A percentile compares a stretch with the other conserved stretches of the same genome.
Evolutionary conservation across 805 yeast species (phyloP).

Genomic region (Candida pini): DNA sequence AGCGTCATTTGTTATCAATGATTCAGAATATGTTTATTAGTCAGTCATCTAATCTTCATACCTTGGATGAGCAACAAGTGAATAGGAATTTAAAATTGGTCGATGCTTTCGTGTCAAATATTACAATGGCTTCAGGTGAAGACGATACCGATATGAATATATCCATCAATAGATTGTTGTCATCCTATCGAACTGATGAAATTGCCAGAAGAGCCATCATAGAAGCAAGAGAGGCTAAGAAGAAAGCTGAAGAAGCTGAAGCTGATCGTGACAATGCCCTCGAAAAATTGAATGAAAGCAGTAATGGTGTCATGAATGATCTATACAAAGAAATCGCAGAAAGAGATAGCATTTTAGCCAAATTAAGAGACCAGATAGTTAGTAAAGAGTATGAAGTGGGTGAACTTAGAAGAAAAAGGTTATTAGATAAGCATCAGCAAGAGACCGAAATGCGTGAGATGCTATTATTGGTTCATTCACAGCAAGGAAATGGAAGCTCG

Average conservation of each 20-base stretch:
- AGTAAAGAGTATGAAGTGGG: conserved; percentile 57
- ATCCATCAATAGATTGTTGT: conserved; percentile 67
- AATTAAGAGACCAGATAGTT: conserved; percentile 57
- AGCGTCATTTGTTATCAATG: conserved; percentile 53
- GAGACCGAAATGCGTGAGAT: conserved; percentile 74
- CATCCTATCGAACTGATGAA: conserved; percentile 78
- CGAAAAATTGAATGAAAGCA: conserved; percentile 46
- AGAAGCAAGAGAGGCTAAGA: conserved; percentile 37
- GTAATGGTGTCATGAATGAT: conserved; percentile 63
- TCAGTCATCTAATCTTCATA: conserved; percentile 41
- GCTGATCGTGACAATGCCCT: conserved; percentile 34
- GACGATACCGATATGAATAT: conserved; percentile 67
- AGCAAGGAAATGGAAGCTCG: conserved; percentile 16
- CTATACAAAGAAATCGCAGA: conserved; percentile 59
- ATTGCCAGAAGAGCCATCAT: conserved; percentile 66
- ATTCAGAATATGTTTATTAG: conserved; percentile 59
- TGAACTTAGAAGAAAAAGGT: conserved; percentile 52
- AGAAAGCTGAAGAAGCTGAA: conserved; percentile 35
- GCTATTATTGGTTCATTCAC: conserved; percentile 54
- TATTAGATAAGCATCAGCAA: conserved; percentile 67
- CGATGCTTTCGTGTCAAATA: conserved; percentile 50
- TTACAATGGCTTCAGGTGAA: conserved; percentile 46
- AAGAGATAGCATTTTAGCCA: conserved; percentile 49
- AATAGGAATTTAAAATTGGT: conserved; percentile 49
- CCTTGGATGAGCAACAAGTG: conserved; percentile 35